These are phyloP conservation scores for Leccinum arenicola DNA, from an alignment of 768 basidiomycete genomes.

Conservation along the genomic window DNA sequence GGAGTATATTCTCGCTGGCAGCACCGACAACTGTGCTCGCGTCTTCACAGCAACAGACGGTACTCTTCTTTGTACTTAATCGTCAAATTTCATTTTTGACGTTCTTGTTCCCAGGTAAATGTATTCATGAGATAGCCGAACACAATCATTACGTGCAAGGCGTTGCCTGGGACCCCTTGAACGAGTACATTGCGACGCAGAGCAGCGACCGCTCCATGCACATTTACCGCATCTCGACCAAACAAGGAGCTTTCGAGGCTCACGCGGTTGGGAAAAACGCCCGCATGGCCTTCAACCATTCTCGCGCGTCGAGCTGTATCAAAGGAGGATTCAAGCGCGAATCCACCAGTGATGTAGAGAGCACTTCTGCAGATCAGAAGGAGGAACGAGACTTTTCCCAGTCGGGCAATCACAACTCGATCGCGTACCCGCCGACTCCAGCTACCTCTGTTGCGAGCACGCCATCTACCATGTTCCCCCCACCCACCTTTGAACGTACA, in stretches of 20 bases:
- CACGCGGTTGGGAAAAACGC: constrained; percentile 90
- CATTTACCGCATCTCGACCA: constrained; percentile 79
- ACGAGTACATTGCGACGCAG: constrained; percentile 97
- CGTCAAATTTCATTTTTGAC: background rate
- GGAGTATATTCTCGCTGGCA: constrained; percentile 92
- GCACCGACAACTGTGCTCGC: constrained; percentile 92
- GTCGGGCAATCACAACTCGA: constrained; percentile 32
- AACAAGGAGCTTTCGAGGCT: constrained; percentile 80
- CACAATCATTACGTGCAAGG: constrained; percentile 98
- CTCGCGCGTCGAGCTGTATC: constrained; percentile 68
- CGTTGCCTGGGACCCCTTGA: constrained; percentile 97
- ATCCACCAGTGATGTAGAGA: constrained; percentile 80
- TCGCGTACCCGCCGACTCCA: constrained; percentile 51
- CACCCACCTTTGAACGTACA: constrained; percentile 53
- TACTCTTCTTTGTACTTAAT: constrained; percentile 24
- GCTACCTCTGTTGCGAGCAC: constrained; percentile 68
- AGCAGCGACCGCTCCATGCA: constrained; percentile 96
- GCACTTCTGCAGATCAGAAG: constrained; percentile 56
- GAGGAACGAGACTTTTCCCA: constrained; percentile 33
- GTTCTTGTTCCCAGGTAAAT: constrained; percentile 56
- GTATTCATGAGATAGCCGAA: constrained; percentile 86
- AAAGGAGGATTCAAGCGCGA: constrained; percentile 58
- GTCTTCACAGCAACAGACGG: constrained; percentile 78
- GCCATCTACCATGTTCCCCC: constrained; percentile 50
- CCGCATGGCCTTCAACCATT: constrained; percentile 64